Evolutionary conservation across 2,329 filamentous ascomycete genomes (phyloP).

Genomic region (Penicillium capsulatum): DNA sequence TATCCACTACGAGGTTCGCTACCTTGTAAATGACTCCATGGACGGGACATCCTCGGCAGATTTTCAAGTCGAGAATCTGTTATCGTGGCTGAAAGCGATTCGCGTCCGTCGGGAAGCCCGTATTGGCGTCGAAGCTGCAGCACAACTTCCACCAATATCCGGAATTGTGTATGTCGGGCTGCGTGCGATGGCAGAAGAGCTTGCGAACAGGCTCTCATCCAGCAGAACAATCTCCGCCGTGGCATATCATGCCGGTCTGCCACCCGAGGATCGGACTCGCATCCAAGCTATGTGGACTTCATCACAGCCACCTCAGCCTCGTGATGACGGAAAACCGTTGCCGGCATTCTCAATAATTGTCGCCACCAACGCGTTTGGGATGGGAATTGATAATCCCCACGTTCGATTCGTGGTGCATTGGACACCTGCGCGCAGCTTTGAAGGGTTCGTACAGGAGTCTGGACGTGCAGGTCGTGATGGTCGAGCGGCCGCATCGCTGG

Average conservation of each 20-base stretch:
- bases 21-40: conserved; percentile 32
- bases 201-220: conserved; percentile 36
- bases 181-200: conserved; percentile 38
- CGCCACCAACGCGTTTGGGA: conserved; percentile 92
- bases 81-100: conserved; percentile 70
- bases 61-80: conserved; percentile 72
- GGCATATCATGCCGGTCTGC: conserved; percentile 58
- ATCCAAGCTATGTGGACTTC: conserved; percentile 46
- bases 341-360: conserved; percentile 86
- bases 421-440: conserved; percentile 89
- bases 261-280: conserved; percentile 64
- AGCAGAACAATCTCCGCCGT: conserved; percentile 40
- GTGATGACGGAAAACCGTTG: conserved; percentile 19
- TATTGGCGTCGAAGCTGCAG: conserved; percentile 28
- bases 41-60: conserved; percentile 39
- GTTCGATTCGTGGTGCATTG: conserved; percentile 94
- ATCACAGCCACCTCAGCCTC: conserved; percentile 8
- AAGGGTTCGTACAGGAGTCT: conserved; percentile 94
- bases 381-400: conserved; percentile 95
- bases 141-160: conserved; percentile 35
- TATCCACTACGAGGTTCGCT: conserved; percentile 85
- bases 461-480: conserved; percentile 87
- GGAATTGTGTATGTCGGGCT: conserved; percentile 48
- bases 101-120: conserved; percentile 63
- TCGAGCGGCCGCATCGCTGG: conserved; percentile 77